Evolutionary conservation across 306 rosid genomes (phyloP).

Genomic region (Quercus dentata): DNA sequence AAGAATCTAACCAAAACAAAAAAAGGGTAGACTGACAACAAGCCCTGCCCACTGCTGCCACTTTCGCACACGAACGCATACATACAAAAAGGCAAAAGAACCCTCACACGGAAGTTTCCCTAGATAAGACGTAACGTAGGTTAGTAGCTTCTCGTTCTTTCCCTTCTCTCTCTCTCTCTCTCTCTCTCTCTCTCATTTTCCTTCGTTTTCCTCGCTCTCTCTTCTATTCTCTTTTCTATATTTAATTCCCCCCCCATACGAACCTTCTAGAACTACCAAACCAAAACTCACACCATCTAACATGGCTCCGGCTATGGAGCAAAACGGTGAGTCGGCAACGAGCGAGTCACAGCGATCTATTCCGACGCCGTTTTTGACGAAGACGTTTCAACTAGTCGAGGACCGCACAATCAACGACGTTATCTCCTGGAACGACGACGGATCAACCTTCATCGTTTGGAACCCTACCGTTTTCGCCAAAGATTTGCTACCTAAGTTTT

Average conservation of each 20-base stretch:
- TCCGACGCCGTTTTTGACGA: conserved; percentile 83
- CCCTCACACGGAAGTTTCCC: conserved; percentile 61
- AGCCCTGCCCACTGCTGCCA: too few species aligned
- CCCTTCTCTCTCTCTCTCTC: conserved; percentile 14
- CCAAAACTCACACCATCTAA: not conserved
- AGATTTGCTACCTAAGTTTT: conserved; percentile 79
- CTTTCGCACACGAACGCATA: conserved; percentile 10
- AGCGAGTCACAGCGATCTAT: conserved; percentile 45
- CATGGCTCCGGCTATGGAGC: conserved; percentile 58
- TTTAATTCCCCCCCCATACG: conserved; percentile 33
- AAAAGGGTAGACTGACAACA: too few species aligned
- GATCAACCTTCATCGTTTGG: conserved; percentile 92
- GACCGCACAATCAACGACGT: conserved; percentile 69
- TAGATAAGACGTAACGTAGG: conserved; percentile 36
- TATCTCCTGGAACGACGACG: conserved; percentile 87
- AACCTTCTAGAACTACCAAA: conserved; percentile 75
- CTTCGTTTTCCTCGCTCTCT: not conserved
- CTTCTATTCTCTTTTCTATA: not conserved
- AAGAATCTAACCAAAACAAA: too few species aligned
- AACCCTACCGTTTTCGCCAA: conserved; percentile 84
- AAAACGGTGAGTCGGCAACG: conserved; percentile 27
- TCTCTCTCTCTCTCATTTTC: not conserved
- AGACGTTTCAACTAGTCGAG: conserved; percentile 75
- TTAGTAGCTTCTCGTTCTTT: conserved; percentile 51
- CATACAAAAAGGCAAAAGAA: conserved; percentile 15